A percentile compares a stretch with the other conserved stretches of the same genome.
Conservation (phyloP, 1,284 basidiomycete species). For the Papiliotrema laurentii region DNA sequence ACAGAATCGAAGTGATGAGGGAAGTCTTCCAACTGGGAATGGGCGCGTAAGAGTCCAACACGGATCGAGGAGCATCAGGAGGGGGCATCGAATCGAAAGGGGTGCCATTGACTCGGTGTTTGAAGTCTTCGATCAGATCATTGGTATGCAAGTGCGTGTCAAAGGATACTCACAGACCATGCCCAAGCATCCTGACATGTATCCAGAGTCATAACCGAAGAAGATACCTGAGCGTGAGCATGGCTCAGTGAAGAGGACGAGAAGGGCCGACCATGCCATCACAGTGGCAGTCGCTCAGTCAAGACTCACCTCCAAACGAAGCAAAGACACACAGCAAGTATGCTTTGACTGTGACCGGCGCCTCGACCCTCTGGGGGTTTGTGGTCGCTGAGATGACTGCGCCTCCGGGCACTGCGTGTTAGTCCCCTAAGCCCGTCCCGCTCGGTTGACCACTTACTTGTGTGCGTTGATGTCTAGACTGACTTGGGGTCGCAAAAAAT, state of each 20-base stretch:
- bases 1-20: conserved; percentile 48
- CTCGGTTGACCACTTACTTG: background rate
- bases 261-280: no score
- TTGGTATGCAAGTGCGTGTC: background rate
- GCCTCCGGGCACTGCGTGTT: conserved; percentile 27
- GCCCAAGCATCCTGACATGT: conserved; percentile 38
- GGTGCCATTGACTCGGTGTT: conserved; percentile 25
- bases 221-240: conserved; percentile 67
- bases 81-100: conserved; percentile 17
- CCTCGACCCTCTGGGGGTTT: conserved; percentile 41
- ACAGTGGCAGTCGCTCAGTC: no score
- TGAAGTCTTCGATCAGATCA: conserved; percentile 17
- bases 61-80: conserved; percentile 12
- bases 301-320: background rate
- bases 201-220: conserved; percentile 49
- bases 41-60: conserved; percentile 21
- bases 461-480: conserved; percentile 3
- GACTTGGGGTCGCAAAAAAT: no score
- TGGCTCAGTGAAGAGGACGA: no score
- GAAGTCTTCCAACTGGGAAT: conserved; percentile 37
- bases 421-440: background rate
- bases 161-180: conserved; percentile 1
- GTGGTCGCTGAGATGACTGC: conserved; percentile 19
- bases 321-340: conserved; percentile 44
- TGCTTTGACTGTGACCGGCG: conserved; percentile 47